Percentiles rank a stretch among this genome's conserved stretches.
phyloP scores from a whole-genome alignment of 176 grass and related monocot genomes.

The Tuctoria greenei region DNA sequence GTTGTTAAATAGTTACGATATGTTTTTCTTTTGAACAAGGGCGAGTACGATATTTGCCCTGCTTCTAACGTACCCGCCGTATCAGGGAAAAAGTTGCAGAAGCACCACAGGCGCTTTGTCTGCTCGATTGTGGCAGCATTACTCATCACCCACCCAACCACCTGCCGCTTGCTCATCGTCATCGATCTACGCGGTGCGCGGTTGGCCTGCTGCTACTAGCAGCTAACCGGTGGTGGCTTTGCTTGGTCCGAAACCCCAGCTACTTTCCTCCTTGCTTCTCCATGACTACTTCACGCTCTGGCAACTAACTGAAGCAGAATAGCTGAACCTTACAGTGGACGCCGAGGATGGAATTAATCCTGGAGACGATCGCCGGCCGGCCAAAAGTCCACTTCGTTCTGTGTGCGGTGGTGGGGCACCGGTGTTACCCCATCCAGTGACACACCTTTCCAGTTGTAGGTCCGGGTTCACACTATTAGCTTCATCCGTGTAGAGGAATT shows the following conservation, averaged over 20 bases:
- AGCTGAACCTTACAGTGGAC: no score
- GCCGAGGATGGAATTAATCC: background rate
- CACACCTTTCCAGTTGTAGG: slow-evolving; percentile 39
- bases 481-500: background rate
- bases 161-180: background rate
- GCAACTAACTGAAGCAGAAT: no score
- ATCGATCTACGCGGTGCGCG: slow-evolving; percentile 26
- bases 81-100: background rate
- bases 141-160: slow-evolving; percentile 31
- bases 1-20: background rate
- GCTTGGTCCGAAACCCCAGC: slow-evolving; percentile 16
- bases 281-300: background rate
- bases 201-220: slow-evolving; percentile 7
- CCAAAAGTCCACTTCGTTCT: background rate
- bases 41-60: background rate
- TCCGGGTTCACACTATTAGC: background rate
- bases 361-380: background rate
- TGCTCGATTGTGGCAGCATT: slow-evolving; percentile 7
- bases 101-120: background rate
- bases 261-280: slow-evolving; percentile 20
- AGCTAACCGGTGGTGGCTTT: background rate
- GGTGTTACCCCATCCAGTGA: slow-evolving; percentile 28
- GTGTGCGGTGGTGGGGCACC: slow-evolving; percentile 16
- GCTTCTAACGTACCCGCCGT: background rate
- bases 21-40: background rate